Percentiles rank a stretch among this genome's conserved stretches.
Evolutionary conservation across 805 yeast species (phyloP).

Genomic region (Hanseniaspora lachancei): DNA sequence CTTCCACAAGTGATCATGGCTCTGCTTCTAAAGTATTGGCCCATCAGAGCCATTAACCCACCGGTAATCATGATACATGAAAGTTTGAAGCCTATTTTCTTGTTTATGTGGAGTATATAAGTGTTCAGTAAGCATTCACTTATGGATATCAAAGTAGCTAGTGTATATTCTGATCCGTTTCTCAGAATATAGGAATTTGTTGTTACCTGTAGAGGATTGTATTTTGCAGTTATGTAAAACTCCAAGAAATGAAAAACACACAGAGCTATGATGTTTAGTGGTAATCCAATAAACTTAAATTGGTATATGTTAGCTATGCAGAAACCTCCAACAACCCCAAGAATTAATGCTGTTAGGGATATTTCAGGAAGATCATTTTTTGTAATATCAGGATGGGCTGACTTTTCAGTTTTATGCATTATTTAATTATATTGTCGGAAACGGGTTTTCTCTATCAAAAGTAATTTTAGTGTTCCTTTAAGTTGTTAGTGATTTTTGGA

Average conservation of each 20-base stretch:
- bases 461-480: too few species aligned
- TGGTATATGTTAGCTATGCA: constrained; percentile 25
- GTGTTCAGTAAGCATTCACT: constrained; percentile 37
- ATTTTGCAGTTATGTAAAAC: constrained; percentile 65
- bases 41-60: constrained; percentile 33
- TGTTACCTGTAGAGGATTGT: constrained; percentile 51
- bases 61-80: constrained; percentile 33
- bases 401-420: background rate
- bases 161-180: constrained; percentile 46
- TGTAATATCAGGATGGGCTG: constrained; percentile 24
- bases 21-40: constrained; percentile 55
- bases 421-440: too few species aligned
- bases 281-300: constrained; percentile 26
- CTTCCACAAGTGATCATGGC: constrained; percentile 84
- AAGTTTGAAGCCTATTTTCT: constrained; percentile 19
- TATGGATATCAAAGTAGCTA: constrained; percentile 46
- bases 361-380: constrained; percentile 34
- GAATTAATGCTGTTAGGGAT: constrained; percentile 31
- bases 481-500: too few species aligned
- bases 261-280: constrained; percentile 40
- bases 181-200: constrained; percentile 56
- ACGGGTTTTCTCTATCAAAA: too few species aligned
- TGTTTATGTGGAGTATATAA: constrained; percentile 28
- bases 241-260: constrained; percentile 69
- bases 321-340: constrained; percentile 35